Conservation (phyloP, 345 rosid genomes). For the Streptanthus diversifolius region DNA sequence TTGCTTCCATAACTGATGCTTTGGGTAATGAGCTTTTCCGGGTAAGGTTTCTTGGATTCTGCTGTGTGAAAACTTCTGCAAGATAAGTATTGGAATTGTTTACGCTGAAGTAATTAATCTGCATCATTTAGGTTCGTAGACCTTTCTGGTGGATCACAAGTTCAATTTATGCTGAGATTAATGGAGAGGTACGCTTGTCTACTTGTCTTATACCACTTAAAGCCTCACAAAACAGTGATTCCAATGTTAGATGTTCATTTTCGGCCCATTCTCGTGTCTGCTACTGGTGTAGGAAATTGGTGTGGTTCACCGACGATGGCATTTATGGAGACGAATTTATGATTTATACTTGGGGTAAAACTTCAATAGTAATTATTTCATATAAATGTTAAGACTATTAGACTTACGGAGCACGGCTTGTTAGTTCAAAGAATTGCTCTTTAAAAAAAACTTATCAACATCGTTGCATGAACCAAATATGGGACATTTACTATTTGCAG, state of each 20-base stretch:
- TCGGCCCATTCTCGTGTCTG: conserved; percentile 14
- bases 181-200: conserved; percentile 61
- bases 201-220: neutral
- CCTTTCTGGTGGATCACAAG: conserved; percentile 98
- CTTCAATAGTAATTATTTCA: neutral
- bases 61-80: neutral
- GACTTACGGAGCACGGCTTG: neutral
- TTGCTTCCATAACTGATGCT: conserved; percentile 71
- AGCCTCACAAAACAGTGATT: neutral
- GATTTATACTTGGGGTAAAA: conserved; percentile 88
- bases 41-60: conserved; percentile 46
- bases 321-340: conserved; percentile 93
- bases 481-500: conserved; percentile 35
- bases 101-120: conserved; percentile 29
- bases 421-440: conserved; percentile 1
- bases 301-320: conserved; percentile 95
- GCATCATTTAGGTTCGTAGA: conserved; percentile 68
- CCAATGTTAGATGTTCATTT: neutral
- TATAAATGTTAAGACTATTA: neutral
- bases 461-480: neutral
- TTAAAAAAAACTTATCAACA: too few species aligned
- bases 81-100: conserved; percentile 15
- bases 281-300: conserved; percentile 63
- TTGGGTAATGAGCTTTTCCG: conserved; percentile 72
- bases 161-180: conserved; percentile 87